Percentiles rank a stretch among this genome's conserved stretches.
phyloP scores from a whole-genome alignment of 192 early-diverging fungal species.

The Phlyctochytrium planicorne region DNA sequence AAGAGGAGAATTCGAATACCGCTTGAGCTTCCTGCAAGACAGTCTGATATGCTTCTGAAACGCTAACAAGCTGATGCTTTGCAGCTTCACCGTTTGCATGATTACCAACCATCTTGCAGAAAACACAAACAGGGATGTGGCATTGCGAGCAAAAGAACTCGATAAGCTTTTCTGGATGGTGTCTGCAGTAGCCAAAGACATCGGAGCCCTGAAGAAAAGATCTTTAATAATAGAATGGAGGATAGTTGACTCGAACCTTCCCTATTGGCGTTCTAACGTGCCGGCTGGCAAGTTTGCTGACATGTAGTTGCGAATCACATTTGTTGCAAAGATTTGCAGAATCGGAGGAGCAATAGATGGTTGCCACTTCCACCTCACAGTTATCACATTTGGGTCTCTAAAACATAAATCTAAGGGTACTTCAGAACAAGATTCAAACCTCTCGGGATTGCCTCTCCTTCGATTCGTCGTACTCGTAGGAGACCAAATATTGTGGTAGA shows the following conservation, averaged over 20 bases:
- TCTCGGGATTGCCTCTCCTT: constrained; percentile 51
- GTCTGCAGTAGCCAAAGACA: constrained; percentile 59
- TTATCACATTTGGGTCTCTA: constrained; percentile 61
- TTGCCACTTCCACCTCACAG: constrained; percentile 54
- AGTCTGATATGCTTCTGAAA: constrained; percentile 52
- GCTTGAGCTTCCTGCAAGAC: constrained; percentile 53
- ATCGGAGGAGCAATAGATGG: constrained; percentile 57
- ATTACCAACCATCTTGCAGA: constrained; percentile 64
- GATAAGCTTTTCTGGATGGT: constrained; percentile 54
- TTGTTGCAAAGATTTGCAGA: constrained; percentile 59
- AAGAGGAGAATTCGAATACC: constrained; percentile 29
- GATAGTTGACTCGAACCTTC: constrained; percentile 32
- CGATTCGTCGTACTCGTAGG: constrained; percentile 50
- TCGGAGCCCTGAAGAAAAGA: constrained; percentile 41
- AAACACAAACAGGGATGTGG: constrained; percentile 62
- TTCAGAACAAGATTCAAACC: constrained; percentile 25
- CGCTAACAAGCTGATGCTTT: constrained; percentile 59
- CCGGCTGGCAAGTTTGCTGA: constrained; percentile 49
- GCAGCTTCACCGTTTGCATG: constrained; percentile 56
- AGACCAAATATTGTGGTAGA: constrained; percentile 53
- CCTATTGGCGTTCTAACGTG: constrained; percentile 53
- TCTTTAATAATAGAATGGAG: background rate
- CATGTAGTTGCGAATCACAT: constrained; percentile 54
- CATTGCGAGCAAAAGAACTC: constrained; percentile 67
- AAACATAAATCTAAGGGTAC: background rate